Conservation (phyloP, 2,329 filamentous ascomycete species). For the Aurifilum marmelostoma region DNA sequence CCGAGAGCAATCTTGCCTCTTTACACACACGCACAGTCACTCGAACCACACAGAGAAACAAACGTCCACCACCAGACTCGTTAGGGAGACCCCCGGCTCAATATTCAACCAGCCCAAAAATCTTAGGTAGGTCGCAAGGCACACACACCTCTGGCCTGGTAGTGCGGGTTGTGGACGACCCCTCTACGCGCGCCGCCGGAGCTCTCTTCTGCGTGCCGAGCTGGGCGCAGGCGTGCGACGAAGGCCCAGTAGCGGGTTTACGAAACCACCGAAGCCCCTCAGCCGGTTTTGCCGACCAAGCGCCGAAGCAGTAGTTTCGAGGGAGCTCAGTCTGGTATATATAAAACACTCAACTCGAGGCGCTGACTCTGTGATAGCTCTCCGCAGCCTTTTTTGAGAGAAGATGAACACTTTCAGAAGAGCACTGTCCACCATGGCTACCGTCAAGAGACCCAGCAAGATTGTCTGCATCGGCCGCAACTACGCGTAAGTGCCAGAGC, state of each 20-base stretch:
- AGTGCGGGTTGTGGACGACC: constrained; percentile 3
- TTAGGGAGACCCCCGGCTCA: not conserved
- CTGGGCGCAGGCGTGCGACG: not conserved
- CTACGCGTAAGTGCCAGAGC: constrained; percentile 74
- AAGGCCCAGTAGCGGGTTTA: constrained; percentile 11
- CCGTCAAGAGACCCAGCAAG: constrained; percentile 58
- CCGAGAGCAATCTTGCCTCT: not conserved
- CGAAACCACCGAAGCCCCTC: constrained; percentile 19
- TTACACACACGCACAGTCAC: not conserved
- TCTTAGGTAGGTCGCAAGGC: constrained; percentile 8
- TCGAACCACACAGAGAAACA: not conserved
- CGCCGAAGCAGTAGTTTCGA: constrained; percentile 3
- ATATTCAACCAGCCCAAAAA: constrained; percentile 13
- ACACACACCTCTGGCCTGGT: not conserved
- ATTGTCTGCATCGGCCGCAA: constrained; percentile 88
- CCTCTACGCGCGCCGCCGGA: not conserved
- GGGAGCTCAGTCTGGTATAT: not conserved
- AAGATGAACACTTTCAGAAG: constrained; percentile 34
- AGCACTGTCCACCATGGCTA: constrained; percentile 41
- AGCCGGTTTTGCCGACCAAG: constrained; percentile 19
- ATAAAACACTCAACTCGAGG: constrained; percentile 1
- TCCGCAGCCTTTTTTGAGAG: not conserved
- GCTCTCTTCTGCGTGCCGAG: constrained; percentile 22
- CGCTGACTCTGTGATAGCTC: not conserved
- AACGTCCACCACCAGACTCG: not conserved